These are phyloP conservation scores for Annulohypoxylon nitens DNA, from an alignment of 495 filamentous ascomycete genomes.

Conservation along the genomic window DNA sequence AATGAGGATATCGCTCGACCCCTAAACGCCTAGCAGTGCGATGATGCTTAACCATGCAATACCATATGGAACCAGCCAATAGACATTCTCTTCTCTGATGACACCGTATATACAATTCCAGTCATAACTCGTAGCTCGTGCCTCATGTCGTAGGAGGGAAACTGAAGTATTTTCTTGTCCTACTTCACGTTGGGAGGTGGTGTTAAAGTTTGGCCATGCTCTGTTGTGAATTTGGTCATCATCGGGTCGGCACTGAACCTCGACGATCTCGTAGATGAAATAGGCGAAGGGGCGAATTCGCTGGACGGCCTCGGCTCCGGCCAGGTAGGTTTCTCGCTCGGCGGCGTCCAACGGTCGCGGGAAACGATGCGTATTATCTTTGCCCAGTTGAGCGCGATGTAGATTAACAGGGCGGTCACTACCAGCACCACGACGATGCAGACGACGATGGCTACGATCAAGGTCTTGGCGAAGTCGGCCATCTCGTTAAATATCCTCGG, in stretches of 20 bases:
- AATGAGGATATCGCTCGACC: neutral
- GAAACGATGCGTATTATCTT: constrained; percentile 37
- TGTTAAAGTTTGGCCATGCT: constrained; percentile 25
- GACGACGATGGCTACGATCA: constrained; percentile 47
- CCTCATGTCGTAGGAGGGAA: constrained; percentile 19
- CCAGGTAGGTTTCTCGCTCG: constrained; percentile 46
- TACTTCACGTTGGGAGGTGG: constrained; percentile 35
- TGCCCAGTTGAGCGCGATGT: constrained; percentile 49
- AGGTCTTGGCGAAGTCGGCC: constrained; percentile 43
- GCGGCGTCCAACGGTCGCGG: constrained; percentile 34
- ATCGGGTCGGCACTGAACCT: constrained; percentile 33
- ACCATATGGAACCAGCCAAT: neutral
- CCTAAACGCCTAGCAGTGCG: constrained; percentile 21
- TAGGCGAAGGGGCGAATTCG: constrained; percentile 32
- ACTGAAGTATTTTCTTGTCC: neutral
- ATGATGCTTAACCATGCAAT: constrained; percentile 21
- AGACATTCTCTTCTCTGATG: neutral
- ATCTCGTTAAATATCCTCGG: constrained; percentile 8
- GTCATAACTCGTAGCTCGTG: constrained; percentile 42
- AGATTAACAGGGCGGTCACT: constrained; percentile 35
- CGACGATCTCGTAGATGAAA: constrained; percentile 44
- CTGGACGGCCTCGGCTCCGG: constrained; percentile 39
- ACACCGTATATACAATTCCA: constrained; percentile 33
- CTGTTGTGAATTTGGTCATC: constrained; percentile 19
- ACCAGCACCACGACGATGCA: constrained; percentile 32